Conservation (phyloP, 1,284 basidiomycete genomes). For the Malassezia caprae region DNA sequence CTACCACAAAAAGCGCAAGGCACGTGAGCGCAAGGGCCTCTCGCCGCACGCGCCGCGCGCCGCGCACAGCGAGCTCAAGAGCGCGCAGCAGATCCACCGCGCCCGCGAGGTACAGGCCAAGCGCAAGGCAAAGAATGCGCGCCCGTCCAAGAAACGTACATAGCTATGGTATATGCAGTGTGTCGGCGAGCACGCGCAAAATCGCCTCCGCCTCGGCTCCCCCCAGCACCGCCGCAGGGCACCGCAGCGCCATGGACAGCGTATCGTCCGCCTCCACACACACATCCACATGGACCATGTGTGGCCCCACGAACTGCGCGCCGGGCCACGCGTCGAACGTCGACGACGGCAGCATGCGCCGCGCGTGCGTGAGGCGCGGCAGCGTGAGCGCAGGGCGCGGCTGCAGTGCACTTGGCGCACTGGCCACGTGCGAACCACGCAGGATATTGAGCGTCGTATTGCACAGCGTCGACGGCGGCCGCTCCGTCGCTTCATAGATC, state of each 20-base stretch:
- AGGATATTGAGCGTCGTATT: constrained; percentile 28
- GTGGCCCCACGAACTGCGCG: not conserved
- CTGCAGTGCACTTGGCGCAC: not conserved
- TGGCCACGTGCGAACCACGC: not conserved
- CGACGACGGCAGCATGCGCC: not conserved
- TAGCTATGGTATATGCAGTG: not conserved
- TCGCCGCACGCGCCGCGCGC: constrained; percentile 13
- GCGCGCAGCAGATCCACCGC: constrained; percentile 35
- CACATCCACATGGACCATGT: constrained; percentile 3
- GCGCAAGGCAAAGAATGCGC: constrained; percentile 39
- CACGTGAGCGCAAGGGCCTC: constrained; percentile 21
- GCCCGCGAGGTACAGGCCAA: constrained; percentile 27
- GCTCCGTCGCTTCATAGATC: constrained; percentile 17
- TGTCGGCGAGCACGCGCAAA: not conserved
- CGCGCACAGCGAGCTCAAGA: constrained; percentile 33
- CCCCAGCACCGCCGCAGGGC: not conserved
- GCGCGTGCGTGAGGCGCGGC: not conserved
- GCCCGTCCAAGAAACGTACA: constrained; percentile 20
- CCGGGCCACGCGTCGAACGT: constrained; percentile 1
- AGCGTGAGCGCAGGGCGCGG: not conserved
- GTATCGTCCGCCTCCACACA: constrained; percentile 1
- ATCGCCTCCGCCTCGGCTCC: not conserved
- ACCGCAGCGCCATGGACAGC: constrained; percentile 11
- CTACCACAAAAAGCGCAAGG: constrained; percentile 25
- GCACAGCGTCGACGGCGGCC: constrained; percentile 16